These are phyloP conservation scores for Spergularia azorica DNA, from an alignment of 179 eudicot species.

Conservation along the genomic window DNA sequence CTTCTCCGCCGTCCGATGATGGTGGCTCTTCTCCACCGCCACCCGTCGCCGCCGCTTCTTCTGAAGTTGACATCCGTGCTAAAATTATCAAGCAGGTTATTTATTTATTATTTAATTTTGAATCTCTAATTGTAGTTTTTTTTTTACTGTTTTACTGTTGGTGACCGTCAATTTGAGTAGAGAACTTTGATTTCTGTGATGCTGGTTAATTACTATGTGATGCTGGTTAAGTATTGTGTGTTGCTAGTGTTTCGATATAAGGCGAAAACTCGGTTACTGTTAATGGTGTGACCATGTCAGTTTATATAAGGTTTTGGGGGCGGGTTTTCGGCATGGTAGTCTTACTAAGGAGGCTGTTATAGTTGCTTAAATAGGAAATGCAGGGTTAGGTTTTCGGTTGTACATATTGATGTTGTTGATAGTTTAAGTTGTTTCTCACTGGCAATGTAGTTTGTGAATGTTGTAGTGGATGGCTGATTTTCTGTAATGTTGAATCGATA, in stretches of 20 bases:
- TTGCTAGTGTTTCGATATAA: too few relatives aligned
- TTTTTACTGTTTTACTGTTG: background rate
- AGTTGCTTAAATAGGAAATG: background rate
- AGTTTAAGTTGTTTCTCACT: background rate
- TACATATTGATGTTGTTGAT: background rate
- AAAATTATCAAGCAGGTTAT: constrained; percentile 69
- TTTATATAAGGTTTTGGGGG: background rate
- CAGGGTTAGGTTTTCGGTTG: background rate
- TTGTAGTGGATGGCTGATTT: too few relatives aligned
- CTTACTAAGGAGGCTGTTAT: background rate
- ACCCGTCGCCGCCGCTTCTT: constrained; percentile 25
- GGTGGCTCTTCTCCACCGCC: constrained; percentile 13
- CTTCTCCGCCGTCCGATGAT: constrained; percentile 42
- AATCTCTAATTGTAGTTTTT: background rate
- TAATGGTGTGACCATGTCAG: too few relatives aligned
- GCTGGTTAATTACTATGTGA: background rate
- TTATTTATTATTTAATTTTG: background rate
- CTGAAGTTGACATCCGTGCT: constrained; percentile 48
- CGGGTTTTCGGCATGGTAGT: too few relatives aligned
- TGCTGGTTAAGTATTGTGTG: background rate
- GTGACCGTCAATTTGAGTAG: too few relatives aligned
- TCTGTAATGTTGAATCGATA: too few relatives aligned
- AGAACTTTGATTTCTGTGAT: too few relatives aligned
- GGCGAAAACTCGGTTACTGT: too few relatives aligned
- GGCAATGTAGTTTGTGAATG: background rate